phyloP scores from a whole-genome alignment of 352 stramenopile genomes.

The Phytophthora megakarya region DNA sequence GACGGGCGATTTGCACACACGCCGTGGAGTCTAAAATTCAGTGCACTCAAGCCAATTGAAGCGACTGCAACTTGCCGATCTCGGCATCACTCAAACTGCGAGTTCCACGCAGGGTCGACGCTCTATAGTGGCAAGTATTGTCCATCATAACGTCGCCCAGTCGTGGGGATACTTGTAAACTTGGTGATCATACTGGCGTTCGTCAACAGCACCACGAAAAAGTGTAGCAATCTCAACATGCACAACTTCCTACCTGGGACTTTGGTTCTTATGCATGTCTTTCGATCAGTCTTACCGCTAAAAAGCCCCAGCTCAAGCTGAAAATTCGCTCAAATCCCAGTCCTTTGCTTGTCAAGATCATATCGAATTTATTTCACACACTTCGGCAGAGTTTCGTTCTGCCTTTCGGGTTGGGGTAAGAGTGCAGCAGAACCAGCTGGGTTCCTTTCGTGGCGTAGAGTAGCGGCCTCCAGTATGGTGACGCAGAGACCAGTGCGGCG shows the following conservation, averaged over 20 bases:
- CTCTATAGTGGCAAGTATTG: constrained; percentile 33
- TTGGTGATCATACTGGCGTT: not conserved
- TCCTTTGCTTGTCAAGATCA: not conserved
- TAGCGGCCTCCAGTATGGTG: constrained; percentile 16
- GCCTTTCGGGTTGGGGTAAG: constrained; percentile 5
- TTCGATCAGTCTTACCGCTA: not conserved
- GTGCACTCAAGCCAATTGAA: not conserved
- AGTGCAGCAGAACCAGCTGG: constrained; percentile 33
- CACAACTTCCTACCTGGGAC: not conserved
- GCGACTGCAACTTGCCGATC: constrained; percentile 29
- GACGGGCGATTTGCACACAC: constrained; percentile 15
- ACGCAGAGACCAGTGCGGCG: constrained; percentile 20
- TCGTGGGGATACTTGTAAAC: constrained; percentile 31
- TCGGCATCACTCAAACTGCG: constrained; percentile 10
- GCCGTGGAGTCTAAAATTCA: not conserved
- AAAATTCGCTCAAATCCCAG: constrained; percentile 15
- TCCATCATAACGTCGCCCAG: constrained; percentile 20
- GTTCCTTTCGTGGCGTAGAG: constrained; percentile 30
- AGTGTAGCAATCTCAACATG: not conserved
- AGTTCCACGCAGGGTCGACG: constrained; percentile 16
- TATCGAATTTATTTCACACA: not conserved
- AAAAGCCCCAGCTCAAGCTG: not conserved
- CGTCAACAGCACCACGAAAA: constrained; percentile 1
- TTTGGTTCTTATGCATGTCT: not conserved
- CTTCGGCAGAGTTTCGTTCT: constrained; percentile 13